Evolutionary conservation across 108 stramenopile genomes (phyloP).

Genomic region (Conticribra weissflogii): DNA sequence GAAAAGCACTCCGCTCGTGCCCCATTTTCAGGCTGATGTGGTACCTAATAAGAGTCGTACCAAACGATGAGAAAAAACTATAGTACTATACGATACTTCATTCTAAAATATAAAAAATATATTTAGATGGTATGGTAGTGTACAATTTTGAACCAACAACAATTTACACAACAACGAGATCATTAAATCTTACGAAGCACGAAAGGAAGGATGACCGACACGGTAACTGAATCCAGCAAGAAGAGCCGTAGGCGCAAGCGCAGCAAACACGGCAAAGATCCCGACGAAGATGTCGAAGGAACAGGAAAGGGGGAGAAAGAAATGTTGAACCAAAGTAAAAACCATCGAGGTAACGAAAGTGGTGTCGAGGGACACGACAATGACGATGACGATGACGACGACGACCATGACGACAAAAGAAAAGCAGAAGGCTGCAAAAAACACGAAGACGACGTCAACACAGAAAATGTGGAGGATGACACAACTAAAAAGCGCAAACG

Average conservation of each 20-base stretch:
- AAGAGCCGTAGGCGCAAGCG: conserved; percentile 30
- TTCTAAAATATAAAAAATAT: no score
- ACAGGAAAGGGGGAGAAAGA: conserved; percentile 7
- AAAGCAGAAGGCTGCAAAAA: conserved; percentile 44
- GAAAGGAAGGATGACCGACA: background rate
- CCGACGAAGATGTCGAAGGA: conserved; percentile 9
- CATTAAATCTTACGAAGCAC: background rate
- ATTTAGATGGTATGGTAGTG: no score
- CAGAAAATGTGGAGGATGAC: conserved; percentile 32
- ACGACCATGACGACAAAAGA: conserved; percentile 28
- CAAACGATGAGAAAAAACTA: no score
- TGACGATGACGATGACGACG: conserved; percentile 21
- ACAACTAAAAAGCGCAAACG: conserved; percentile 57
- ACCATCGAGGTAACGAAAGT: conserved; percentile 2
- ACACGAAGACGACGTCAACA: conserved; percentile 43
- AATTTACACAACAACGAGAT: background rate
- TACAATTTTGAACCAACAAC: no score
- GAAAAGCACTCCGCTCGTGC: no score
- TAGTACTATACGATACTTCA: no score
- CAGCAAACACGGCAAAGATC: conserved; percentile 1
- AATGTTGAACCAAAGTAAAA: background rate
- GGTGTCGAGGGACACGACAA: conserved; percentile 3
- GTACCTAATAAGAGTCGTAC: no score
- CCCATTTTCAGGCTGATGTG: no score
- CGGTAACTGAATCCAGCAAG: conserved; percentile 14